phyloP scores from a whole-genome alignment of 805 yeast genomes.

The Schizosaccharomyces cryophilus region DNA sequence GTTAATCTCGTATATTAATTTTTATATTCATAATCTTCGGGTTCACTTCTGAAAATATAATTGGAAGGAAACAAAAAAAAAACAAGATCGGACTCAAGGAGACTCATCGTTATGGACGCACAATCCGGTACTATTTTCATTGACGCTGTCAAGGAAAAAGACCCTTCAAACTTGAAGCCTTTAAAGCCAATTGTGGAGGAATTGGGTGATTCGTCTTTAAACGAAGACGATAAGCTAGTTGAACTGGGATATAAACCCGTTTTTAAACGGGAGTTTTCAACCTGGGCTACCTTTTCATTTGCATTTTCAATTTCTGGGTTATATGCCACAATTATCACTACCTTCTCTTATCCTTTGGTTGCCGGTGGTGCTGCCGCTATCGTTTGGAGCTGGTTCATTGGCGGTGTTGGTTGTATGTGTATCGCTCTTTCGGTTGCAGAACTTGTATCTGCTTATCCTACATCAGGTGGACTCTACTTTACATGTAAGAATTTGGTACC shows the following conservation, averaged over 20 bases:
- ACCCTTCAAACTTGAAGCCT: neutral
- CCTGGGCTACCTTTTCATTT: constrained; percentile 36
- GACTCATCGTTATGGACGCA: too few relatives aligned
- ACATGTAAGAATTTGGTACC: constrained; percentile 11
- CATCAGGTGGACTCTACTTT: constrained; percentile 9
- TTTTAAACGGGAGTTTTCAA: constrained; percentile 30
- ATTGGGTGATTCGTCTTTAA: too few relatives aligned
- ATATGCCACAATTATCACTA: constrained; percentile 36
- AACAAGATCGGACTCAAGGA: too few relatives aligned
- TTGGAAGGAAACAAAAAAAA: too few relatives aligned
- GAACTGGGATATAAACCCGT: constrained; percentile 2
- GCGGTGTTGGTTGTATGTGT: constrained; percentile 23
- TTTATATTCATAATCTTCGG: too few relatives aligned
- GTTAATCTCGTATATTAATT: too few relatives aligned
- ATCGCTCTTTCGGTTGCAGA: constrained; percentile 5
- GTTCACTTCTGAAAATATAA: too few relatives aligned
- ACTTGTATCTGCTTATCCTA: constrained; percentile 8
- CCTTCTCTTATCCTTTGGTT: constrained; percentile 22
- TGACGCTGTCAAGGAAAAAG: neutral
- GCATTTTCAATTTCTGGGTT: constrained; percentile 43
- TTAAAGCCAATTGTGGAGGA: neutral
- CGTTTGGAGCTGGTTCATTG: constrained; percentile 39
- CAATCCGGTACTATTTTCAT: too few relatives aligned
- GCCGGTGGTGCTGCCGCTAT: constrained; percentile 40
- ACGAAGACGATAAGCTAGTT: neutral